phyloP scores from a whole-genome alignment of 208 protist genomes.

The Balamuthia mandrillaris region DNA sequence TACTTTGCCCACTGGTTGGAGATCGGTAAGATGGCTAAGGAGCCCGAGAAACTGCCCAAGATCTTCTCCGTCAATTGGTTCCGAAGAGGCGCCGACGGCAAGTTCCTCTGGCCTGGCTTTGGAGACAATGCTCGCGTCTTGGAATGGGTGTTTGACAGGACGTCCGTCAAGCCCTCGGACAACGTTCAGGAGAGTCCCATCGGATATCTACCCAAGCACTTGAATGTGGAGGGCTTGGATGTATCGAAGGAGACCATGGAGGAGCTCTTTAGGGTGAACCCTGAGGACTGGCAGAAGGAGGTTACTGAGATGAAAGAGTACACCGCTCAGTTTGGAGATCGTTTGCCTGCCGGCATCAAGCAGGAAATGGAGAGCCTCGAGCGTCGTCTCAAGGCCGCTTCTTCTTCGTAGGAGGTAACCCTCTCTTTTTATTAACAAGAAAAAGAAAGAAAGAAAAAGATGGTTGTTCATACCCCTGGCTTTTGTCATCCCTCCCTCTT shows the following conservation, averaged over 20 bases:
- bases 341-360: constrained; percentile 51
- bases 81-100: constrained; percentile 45
- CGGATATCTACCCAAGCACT: constrained; percentile 55
- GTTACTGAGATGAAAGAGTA: constrained; percentile 49
- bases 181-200: constrained; percentile 46
- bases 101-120: constrained; percentile 80
- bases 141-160: constrained; percentile 68
- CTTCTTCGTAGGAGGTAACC: too few species aligned
- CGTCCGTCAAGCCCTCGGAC: neutral
- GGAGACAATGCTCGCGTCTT: constrained; percentile 74
- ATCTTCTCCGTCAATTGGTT: constrained; percentile 84
- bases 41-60: constrained; percentile 60
- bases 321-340: constrained; percentile 54
- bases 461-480: neutral
- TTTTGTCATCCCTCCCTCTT: neutral
- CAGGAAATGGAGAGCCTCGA: constrained; percentile 53
- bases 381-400: constrained; percentile 38
- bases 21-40: constrained; percentile 42
- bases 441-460: neutral
- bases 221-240: constrained; percentile 60
- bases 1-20: constrained; percentile 78
- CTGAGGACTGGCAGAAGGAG: constrained; percentile 55
- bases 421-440: too few species aligned
- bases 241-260: constrained; percentile 34
- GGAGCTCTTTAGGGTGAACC: constrained; percentile 62